Percentiles rank a stretch among this genome's conserved stretches.
phyloP scores from a whole-genome alignment of 176 grass and related monocot species.

The Pontederia crassipes region DNA sequence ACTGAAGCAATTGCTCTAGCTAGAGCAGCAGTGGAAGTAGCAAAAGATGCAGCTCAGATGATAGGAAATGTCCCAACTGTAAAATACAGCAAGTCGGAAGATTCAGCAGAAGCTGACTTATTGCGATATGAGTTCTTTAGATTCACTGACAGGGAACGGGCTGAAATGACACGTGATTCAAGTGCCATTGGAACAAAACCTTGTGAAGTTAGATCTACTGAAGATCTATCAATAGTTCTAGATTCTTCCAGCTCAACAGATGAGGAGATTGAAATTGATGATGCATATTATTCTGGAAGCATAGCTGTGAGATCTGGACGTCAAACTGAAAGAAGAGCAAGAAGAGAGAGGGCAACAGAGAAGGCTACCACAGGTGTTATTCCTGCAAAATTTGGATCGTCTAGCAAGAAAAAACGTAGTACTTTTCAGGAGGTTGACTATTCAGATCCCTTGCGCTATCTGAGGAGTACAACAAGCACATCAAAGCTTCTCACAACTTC shows the following conservation, averaged over 20 bases:
- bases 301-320: constrained; percentile 54
- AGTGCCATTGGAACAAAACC: neutral
- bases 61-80: constrained; percentile 20
- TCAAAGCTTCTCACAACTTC: constrained; percentile 42
- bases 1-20: constrained; percentile 53
- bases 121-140: neutral
- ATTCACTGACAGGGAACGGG: neutral
- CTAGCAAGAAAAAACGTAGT: constrained; percentile 36
- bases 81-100: constrained; percentile 12
- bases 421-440: constrained; percentile 23
- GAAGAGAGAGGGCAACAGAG: constrained; percentile 40
- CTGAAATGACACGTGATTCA: neutral
- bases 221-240: constrained; percentile 24
- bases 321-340: constrained; percentile 43
- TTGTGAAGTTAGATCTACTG: neutral
- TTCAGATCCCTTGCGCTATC: constrained; percentile 35
- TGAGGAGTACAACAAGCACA: constrained; percentile 31
- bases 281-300: constrained; percentile 10
- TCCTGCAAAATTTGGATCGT: constrained; percentile 7
- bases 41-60: constrained; percentile 28
- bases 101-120: constrained; percentile 16
- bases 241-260: constrained; percentile 7
- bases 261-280: constrained; percentile 24
- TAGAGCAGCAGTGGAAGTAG: constrained; percentile 45
- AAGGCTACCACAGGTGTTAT: constrained; percentile 30